Base-by-base conservation (phyloP, 441 rosid genomes). In the Corymbia calophylla region DNA sequence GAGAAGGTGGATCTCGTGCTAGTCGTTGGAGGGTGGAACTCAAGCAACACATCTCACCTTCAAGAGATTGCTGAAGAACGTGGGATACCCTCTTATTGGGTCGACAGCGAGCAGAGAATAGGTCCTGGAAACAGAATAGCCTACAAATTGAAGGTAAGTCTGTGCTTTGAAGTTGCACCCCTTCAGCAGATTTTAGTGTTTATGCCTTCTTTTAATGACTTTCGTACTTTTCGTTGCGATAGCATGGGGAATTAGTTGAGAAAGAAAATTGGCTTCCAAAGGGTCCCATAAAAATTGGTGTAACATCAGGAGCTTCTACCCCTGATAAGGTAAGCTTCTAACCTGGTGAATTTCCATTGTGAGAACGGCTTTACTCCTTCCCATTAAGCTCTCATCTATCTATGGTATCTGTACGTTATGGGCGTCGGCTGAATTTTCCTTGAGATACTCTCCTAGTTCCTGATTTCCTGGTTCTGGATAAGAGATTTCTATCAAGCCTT, bases 241-340 rank as follows among this genome's bases (percentile, higher is more conserved):
- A 96, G 99, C 99, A 96, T 47, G 99, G 99, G 31, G 99, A 98
- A 92, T 91, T 94, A 91, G 96, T 96, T 9, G 99, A 96, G 96
- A 98, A 95, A 91, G 98, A 97, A 86, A 94, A 96, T 82, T 98
- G 95, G 95, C 95, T 98, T 25, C 99, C 98, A 3, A 93, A 93
- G 93, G 99, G 99, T 47, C 98, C 96, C 8, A 93, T 98, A 58
- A 96, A 97, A 48, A 95, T 98, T 23, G 99, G 98, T 5, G 93
- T 98, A 73, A 98, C 99, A 87, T 97, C 99, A n/a, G 99, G 99
- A 87, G 99, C 99, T 90, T 97, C 99, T n/a, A 98, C 99, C 10
- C 98, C 99, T 5, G 99, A 98, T 89, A 98, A 95, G 98, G 99
- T 97, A 93, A 92, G 77, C 62, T 23, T 73, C 39, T n/a, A 39